Evolutionary conservation across 2,329 filamentous ascomycete genomes (phyloP).

Genomic region (Eutypella sp.): DNA sequence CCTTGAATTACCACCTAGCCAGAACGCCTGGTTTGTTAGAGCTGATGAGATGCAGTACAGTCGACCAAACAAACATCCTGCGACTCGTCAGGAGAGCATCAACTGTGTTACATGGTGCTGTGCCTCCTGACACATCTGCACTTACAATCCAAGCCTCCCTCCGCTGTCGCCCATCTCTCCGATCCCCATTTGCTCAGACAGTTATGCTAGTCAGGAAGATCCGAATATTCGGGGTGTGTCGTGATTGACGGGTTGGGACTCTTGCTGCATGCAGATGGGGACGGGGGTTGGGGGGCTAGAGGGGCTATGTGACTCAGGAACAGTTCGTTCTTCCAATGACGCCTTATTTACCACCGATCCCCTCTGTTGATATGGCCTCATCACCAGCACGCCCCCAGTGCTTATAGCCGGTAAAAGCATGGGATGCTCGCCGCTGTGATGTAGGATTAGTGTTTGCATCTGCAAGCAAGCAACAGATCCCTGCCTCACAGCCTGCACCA

Average conservation of each 20-base stretch:
- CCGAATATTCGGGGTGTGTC: neutral
- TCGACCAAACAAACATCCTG: neutral
- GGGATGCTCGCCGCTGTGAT: neutral
- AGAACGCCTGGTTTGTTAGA: too few species aligned
- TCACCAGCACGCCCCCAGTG: too few species aligned
- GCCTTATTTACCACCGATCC: slow-evolving; percentile 5
- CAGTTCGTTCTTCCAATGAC: slow-evolving; percentile 10
- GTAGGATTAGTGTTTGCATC: too few species aligned
- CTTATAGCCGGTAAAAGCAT: neutral
- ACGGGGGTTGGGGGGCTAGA: neutral
- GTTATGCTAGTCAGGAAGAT: neutral
- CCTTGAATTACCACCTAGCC: too few species aligned
- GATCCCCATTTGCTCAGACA: neutral
- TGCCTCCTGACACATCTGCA: neutral
- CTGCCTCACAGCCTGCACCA: too few species aligned
- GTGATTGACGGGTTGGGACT: neutral
- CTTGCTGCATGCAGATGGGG: slow-evolving; percentile 1
- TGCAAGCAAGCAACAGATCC: too few species aligned
- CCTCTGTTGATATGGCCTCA: neutral
- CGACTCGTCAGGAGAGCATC: too few species aligned
- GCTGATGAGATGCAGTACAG: too few species aligned
- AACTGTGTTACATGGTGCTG: neutral
- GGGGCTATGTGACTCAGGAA: slow-evolving; percentile 11
- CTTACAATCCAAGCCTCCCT: neutral
- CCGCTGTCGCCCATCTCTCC: too few species aligned